Base-by-base conservation (phyloP, 106 monocot species). In the Hemerocallis citrina region DNA sequence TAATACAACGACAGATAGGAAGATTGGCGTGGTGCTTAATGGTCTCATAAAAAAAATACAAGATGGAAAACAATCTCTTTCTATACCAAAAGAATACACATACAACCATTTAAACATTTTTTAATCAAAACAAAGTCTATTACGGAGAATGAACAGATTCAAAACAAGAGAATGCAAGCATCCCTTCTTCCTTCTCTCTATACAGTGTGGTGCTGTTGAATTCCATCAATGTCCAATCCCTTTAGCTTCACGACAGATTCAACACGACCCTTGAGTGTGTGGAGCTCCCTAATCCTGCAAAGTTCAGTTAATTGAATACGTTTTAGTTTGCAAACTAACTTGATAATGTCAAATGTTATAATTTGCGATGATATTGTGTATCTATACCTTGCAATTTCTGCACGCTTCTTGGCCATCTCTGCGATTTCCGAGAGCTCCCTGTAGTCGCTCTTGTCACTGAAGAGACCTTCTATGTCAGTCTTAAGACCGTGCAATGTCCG, bases 401-500 rank as follows among this genome's bases (percentile, higher is more conserved):
- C 65, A 13, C 65, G 50, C 27, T 32, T 46, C 65, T 52, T 65
- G 48, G 65, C 65, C 52, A 36, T 32, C 36, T 65, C 65, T 2
- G 65, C 65, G 24, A 65, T 65, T 15, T 65, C 65, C 1, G 85
- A 85, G 27, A 85, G 64, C 76, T 85, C 85, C 13, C 50, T 55
- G 59, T 79, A 76, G 75, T 65, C 58, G 38, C 25, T 76, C 40
- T 73, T 84, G 41, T 80, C 85, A 22, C 70, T 59, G 57, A 80
- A 70, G 34, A 85, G 60, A 2, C 34, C 73, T 32, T 37, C 30
- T 23, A 69, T 44, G n/a, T n/a, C n/a, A 0, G 67, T 12, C 13
- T 76, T 52, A 37, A 88, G 85, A 30, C 85, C 85, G 21, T 80
- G 79, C 17, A 76, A 62, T 21, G 79, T 85, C 35, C 85, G 47